Conservation (phyloP, 1,284 basidiomycete species). For the Cryptococcus sp. region DNA sequence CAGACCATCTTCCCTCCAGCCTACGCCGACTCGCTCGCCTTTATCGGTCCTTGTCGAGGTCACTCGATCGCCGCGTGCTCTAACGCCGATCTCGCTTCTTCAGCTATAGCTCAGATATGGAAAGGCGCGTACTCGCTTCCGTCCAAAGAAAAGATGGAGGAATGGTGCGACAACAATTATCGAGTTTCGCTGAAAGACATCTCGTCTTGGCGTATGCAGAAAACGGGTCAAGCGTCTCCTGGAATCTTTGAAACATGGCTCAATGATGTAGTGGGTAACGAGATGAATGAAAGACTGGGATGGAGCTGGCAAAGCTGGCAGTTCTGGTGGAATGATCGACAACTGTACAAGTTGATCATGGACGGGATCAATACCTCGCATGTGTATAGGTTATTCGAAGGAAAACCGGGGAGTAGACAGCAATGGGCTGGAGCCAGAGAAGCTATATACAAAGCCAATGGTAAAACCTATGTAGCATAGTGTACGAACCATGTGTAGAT, state of each 20-base stretch:
- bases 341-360: constrained; percentile 14
- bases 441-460: constrained; percentile 10
- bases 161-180: constrained; percentile 18
- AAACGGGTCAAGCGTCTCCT: constrained; percentile 2
- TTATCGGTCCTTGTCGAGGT: constrained; percentile 17
- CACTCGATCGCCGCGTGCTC: constrained; percentile 9
- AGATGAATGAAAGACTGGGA: constrained; percentile 14
- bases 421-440: constrained; percentile 13
- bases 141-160: constrained; percentile 1
- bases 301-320: constrained; percentile 18
- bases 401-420: constrained; percentile 12
- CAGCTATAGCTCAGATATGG: constrained; percentile 20
- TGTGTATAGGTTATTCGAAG: constrained; percentile 16
- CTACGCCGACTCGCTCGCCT: constrained; percentile 14
- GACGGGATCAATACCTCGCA: constrained; percentile 15
- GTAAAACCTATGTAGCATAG: not conserved
- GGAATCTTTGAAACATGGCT: constrained; percentile 13
- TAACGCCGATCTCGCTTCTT: constrained; percentile 15
- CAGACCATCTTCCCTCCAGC: constrained; percentile 12
- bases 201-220: not conserved
- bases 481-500: no score
- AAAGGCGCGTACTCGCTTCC: constrained; percentile 5
- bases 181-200: not conserved
- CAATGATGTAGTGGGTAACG: constrained; percentile 13
- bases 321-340: constrained; percentile 18